Evolutionary conservation across 2,329 filamentous ascomycete species (phyloP).

Genomic region (Pseudopithomyces maydicus): DNA sequence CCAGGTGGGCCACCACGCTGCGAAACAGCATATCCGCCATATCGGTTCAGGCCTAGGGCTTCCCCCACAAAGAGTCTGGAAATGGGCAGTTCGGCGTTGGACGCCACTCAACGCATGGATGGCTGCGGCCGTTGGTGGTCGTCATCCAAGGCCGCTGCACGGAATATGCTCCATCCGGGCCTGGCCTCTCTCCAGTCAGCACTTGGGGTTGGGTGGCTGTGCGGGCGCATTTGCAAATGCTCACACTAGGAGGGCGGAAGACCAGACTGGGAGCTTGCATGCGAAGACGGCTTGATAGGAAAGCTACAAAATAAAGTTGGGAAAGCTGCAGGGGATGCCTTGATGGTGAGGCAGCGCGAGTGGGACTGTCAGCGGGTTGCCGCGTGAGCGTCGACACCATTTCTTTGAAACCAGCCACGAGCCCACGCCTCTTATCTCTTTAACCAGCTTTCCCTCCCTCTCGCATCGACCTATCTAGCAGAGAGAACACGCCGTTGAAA

Average conservation of each 20-base stretch:
- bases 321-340: background rate
- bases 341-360: background rate
- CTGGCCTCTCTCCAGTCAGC: background rate
- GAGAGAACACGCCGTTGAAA: background rate
- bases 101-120: background rate
- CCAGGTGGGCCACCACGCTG: background rate
- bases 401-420: constrained; percentile 2
- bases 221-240: background rate
- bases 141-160: background rate
- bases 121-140: background rate
- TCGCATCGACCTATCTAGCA: background rate
- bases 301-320: background rate
- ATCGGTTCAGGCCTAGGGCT: constrained; percentile 17
- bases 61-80: constrained; percentile 1
- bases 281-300: background rate
- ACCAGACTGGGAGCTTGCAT: background rate
- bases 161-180: background rate
- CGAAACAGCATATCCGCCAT: constrained; percentile 10
- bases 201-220: background rate
- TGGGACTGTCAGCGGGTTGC: constrained; percentile 1
- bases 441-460: background rate
- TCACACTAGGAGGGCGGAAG: background rate
- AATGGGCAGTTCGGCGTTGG: background rate
- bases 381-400: constrained; percentile 4
- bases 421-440: background rate